Evolutionary conservation across 306 rosid genomes (phyloP).

Genomic region (Prunus mume): DNA sequence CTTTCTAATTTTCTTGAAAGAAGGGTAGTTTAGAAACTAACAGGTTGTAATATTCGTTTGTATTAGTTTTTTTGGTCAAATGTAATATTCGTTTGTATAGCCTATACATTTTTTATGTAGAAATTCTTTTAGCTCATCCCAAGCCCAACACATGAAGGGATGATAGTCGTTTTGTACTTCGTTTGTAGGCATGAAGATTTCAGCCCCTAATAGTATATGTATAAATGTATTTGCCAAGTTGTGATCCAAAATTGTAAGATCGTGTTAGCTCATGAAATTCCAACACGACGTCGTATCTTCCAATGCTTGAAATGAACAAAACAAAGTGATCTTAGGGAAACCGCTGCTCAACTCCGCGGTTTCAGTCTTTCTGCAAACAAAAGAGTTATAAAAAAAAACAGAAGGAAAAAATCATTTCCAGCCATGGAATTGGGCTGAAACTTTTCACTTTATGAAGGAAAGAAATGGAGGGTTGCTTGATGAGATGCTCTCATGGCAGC

Average conservation of each 20-base stretch:
- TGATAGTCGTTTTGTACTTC: no score
- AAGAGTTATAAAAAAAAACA: no score
- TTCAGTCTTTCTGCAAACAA: background rate
- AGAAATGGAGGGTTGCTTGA: constrained; percentile 41
- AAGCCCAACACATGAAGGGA: background rate
- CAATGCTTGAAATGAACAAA: no score
- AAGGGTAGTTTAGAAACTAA: background rate
- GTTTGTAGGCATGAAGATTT: no score
- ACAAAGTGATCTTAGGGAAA: background rate
- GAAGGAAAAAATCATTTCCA: background rate
- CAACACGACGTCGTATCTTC: background rate
- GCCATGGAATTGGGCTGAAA: background rate
- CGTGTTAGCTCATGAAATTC: background rate
- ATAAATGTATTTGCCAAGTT: no score
- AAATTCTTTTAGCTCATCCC: background rate
- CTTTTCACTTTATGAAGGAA: background rate
- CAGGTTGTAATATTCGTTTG: background rate
- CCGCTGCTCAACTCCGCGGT: background rate
- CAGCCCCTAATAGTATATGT: no score
- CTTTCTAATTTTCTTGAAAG: constrained; percentile 6
- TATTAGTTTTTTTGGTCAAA: background rate
- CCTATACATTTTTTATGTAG: background rate
- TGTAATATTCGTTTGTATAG: background rate
- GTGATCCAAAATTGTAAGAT: no score
- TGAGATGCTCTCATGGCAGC: constrained; percentile 47